Evolutionary conservation across 345 rosid species (phyloP).

Genomic region (Erucastrum elatum): DNA sequence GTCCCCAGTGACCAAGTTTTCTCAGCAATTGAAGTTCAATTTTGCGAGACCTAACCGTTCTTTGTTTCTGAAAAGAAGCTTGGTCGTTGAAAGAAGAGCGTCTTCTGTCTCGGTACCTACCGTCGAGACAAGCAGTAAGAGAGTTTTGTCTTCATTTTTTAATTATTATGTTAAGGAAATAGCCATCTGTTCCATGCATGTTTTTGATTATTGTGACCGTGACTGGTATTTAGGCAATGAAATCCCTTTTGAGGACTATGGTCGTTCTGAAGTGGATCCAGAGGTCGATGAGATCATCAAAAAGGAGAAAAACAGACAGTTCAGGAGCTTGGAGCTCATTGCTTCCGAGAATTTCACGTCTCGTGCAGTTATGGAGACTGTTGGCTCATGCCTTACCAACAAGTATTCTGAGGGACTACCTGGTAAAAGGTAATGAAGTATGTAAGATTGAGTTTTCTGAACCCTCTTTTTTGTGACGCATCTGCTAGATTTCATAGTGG

Average conservation of each 20-base stretch:
- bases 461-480: too few relatives aligned
- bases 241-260: conserved; percentile 53
- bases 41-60: conserved; percentile 44
- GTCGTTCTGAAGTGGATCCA: conserved; percentile 69
- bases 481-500: too few relatives aligned
- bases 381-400: conserved; percentile 92
- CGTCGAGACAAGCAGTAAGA: conserved; percentile 55
- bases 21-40: conserved; percentile 48
- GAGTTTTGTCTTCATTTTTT: not conserved
- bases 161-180: not conserved
- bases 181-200: not conserved
- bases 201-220: not conserved
- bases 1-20: conserved; percentile 39
- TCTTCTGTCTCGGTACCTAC: conserved; percentile 55
- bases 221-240: conserved; percentile 45
- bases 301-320: conserved; percentile 85
- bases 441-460: not conserved
- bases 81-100: conserved; percentile 51
- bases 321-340: conserved; percentile 87
- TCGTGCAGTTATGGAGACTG: conserved; percentile 95
- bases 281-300: conserved; percentile 62
- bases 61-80: conserved; percentile 45
- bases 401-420: conserved; percentile 95
- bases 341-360: conserved; percentile 96
- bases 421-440: conserved; percentile 70